Base-by-base conservation (phyloP, 2,329 filamentous ascomycete species). In the Hypoxylon sp. region DNA sequence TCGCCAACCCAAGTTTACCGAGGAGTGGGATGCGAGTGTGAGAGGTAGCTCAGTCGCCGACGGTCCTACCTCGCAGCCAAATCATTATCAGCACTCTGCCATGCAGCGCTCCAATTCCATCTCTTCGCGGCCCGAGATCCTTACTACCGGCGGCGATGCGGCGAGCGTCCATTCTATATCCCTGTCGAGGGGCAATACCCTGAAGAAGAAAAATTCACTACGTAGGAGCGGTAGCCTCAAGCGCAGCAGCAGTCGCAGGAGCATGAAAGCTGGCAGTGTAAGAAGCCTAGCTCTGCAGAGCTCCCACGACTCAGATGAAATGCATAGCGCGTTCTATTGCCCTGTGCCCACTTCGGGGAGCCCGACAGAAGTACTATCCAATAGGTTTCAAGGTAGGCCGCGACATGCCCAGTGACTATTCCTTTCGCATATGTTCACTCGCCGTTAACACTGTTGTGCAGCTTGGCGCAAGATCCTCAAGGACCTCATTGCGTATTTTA, bases 401-500 rank as follows among this genome's bases (percentile, higher is more conserved):
- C 17, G 4, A 48, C 10, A 33, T 50, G 5, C 51, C 13, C 10
- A 10, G 27, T 51, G 40, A 59, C 27, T 53, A 14, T 40, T 50
- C 10, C 59, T 37, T 6, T 61, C 20, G 10, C 37, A 51, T 35
- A 42, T 48, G 31, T 61, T 13, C 7, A 5, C 11, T 40, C 51
- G 5, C 31, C 53, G 20, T 49, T 69, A 57, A 73, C 51, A 25
- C n/a, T 49, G 22, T 46, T 58, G 57, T 61, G 61, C 74, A 97
- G 94, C 92, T 57, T 99, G 96, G 96, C 90, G 96, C 75, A 97
- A 97, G 83, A 88, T 98, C 13, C 87, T 99, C 59, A 98, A 98
- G 79, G 95, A 98, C 73, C 86, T 98, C 49, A 97, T 98, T 72
- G 84, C 92, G 63, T 98, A 97, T 80, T 98, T 98, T 79, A 91